Conservation (phyloP, 306 rosid genomes). For the Hylodesmum podocarpum region DNA sequence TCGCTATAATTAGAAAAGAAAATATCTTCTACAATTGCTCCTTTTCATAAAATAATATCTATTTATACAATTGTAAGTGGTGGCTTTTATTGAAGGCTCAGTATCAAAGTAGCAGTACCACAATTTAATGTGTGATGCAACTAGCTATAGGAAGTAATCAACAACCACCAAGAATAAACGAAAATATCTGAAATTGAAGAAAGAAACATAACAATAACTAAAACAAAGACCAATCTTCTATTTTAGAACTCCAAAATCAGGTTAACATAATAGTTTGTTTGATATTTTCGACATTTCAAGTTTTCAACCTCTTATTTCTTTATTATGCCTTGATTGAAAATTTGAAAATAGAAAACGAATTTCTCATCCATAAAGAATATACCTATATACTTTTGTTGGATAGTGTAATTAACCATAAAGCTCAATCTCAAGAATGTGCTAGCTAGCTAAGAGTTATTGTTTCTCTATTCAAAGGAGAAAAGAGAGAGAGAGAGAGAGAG, state of each 20-base stretch:
- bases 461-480: too few species aligned
- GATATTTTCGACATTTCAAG: not conserved
- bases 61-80: not conserved
- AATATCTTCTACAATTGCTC: not conserved
- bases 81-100: not conserved
- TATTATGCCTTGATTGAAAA: not conserved
- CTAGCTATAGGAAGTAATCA: not conserved
- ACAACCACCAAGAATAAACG: not conserved
- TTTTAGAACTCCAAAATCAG: not conserved
- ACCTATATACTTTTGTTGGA: too few species aligned
- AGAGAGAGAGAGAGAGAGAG: too few species aligned
- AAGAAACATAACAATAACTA: too few species aligned
- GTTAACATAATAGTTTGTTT: not conserved
- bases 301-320: not conserved
- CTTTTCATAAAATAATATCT: not conserved
- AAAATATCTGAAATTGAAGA: conserved; percentile 8
- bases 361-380: not conserved
- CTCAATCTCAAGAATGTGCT: too few species aligned
- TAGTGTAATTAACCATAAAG: too few species aligned
- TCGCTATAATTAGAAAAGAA: not conserved
- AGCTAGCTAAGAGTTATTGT: too few species aligned
- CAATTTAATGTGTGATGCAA: conserved; percentile 11
- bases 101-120: not conserved
- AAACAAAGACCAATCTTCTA: conserved; percentile 2
- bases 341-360: not conserved